phyloP scores from a whole-genome alignment of 2,329 filamentous ascomycete genomes.

The Tolypocladium tundrense region DNA sequence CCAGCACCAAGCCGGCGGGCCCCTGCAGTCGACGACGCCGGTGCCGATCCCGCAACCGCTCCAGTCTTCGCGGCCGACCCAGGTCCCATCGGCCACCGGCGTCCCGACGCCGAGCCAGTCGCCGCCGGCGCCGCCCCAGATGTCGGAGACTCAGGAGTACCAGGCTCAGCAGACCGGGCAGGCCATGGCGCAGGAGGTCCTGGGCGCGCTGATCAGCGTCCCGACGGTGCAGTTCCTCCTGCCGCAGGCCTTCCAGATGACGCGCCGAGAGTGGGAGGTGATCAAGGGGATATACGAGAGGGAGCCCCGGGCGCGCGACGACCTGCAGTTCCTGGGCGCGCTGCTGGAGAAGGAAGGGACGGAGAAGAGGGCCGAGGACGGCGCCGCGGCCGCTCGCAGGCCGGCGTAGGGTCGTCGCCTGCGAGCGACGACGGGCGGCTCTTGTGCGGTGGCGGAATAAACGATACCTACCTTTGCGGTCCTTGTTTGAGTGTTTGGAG shows the following conservation, averaged over 20 bases:
- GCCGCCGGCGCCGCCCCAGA: conserved; percentile 5
- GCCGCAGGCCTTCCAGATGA: conserved; percentile 57
- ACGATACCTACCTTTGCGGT: not conserved
- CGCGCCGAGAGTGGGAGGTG: conserved; percentile 62
- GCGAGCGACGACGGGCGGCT: not conserved
- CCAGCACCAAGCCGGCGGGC: conserved; percentile 20
- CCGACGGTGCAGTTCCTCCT: conserved; percentile 61
- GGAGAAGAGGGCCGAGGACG: conserved; percentile 8
- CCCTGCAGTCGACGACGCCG: conserved; percentile 22
- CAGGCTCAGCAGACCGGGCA: conserved; percentile 42
- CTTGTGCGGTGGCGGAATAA: not conserved
- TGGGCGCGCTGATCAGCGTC: conserved; percentile 51
- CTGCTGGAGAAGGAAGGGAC: conserved; percentile 41
- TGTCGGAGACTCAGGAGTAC: conserved; percentile 24
- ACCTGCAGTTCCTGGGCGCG: conserved; percentile 46
- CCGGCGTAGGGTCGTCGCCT: not conserved
- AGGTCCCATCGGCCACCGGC: conserved; percentile 7
- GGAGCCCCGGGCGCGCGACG: conserved; percentile 54
- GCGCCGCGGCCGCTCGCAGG: not conserved
- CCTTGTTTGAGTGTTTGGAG: not conserved
- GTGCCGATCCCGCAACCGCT: conserved; percentile 24
- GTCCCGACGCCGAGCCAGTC: conserved; percentile 4
- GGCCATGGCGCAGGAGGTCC: conserved; percentile 48
- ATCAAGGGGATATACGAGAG: conserved; percentile 58
- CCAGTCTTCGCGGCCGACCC: conserved; percentile 5